Conservation (phyloP, 2,329 filamentous ascomycete species). For the Talaromyces albobiverticillius region DNA sequence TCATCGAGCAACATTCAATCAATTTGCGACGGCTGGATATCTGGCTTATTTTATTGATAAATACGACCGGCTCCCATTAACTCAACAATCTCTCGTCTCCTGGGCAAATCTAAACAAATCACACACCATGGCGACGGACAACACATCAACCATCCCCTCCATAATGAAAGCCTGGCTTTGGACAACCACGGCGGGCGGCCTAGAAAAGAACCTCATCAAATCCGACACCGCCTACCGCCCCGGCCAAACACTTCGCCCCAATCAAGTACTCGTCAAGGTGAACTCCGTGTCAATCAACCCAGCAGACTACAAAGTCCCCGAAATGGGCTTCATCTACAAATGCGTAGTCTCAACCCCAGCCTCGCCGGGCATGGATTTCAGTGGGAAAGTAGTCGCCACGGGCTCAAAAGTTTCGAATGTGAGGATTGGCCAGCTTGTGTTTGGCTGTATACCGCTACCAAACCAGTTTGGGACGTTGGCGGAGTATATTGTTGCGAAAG, state of each 20-base stretch:
- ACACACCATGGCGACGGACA: constrained; percentile 1
- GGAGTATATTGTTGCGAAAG: constrained; percentile 40
- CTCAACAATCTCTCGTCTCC: too few relatives aligned
- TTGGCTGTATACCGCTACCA: constrained; percentile 35
- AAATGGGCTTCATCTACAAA: constrained; percentile 44
- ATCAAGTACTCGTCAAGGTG: constrained; percentile 56
- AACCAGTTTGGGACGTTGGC: constrained; percentile 42
- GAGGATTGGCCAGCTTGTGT: constrained; percentile 43
- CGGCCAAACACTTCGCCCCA: constrained; percentile 29
- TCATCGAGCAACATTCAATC: too few relatives aligned
- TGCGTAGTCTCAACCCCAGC: constrained; percentile 42
- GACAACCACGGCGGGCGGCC: constrained; percentile 40
- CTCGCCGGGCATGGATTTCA: constrained; percentile 52
- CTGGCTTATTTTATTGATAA: too few relatives aligned
- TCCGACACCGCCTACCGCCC: constrained; percentile 43
- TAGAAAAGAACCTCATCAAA: constrained; percentile 55
- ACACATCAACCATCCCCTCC: constrained; percentile 17
- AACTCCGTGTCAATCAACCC: constrained; percentile 57
- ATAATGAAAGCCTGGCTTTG: constrained; percentile 62
- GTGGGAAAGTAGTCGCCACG: constrained; percentile 42
- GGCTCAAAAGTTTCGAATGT: constrained; percentile 23
- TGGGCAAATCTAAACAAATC: background rate
- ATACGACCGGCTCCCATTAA: too few relatives aligned
- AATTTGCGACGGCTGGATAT: background rate
- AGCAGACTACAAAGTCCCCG: constrained; percentile 62